Evolutionary conservation across 1,284 basidiomycete genomes (phyloP).

Genomic region (Pisolithus thermaeus): DNA sequence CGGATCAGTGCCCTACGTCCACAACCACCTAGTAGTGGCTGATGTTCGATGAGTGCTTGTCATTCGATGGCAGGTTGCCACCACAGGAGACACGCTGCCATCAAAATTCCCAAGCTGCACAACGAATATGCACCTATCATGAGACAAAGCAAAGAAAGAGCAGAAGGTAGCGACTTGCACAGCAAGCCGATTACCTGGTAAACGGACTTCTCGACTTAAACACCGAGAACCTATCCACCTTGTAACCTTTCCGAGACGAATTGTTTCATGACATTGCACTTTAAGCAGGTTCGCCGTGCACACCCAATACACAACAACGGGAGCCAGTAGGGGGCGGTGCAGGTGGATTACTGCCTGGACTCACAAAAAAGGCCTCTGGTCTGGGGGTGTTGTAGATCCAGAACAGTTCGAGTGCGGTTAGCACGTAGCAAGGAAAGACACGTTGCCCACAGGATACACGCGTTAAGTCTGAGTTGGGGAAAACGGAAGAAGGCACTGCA

Average conservation of each 20-base stretch:
- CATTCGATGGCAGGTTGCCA: too few species aligned
- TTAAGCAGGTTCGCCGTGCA: not conserved
- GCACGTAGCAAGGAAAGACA: not conserved
- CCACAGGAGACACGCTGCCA: too few species aligned
- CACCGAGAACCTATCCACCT: too few species aligned
- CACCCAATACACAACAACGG: too few species aligned
- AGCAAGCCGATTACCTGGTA: not conserved
- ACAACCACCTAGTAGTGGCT: too few species aligned
- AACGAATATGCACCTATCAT: not conserved
- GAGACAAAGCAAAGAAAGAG: not conserved
- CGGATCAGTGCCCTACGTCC: too few species aligned
- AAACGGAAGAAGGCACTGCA: slow-evolving; percentile 15
- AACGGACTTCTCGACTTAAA: too few species aligned
- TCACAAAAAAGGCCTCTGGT: not conserved
- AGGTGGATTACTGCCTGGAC: not conserved
- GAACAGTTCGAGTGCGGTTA: not conserved
- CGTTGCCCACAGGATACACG: slow-evolving; percentile 6
- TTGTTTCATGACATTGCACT: too few species aligned
- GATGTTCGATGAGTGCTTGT: too few species aligned
- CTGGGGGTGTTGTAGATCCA: not conserved
- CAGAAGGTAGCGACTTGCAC: not conserved
- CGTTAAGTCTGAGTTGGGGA: slow-evolving; percentile 7
- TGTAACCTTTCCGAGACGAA: too few species aligned
- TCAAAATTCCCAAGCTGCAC: too few species aligned
- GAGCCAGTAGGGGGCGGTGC: too few species aligned